Base-by-base conservation (phyloP, 768 basidiomycete genomes). In the Kwoniella dendrophila region DNA sequence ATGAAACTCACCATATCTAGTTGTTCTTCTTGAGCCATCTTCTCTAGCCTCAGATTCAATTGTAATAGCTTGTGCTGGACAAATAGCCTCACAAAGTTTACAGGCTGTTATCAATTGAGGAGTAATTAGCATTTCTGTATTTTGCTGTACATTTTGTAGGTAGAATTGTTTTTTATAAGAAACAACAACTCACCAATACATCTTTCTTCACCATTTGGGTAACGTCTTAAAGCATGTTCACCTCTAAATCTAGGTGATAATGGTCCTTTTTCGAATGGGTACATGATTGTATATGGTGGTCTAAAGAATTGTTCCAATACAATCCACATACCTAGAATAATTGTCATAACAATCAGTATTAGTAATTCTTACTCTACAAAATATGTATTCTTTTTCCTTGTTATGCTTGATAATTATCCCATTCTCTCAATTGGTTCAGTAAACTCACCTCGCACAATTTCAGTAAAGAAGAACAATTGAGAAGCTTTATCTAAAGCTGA, bases 51-150 rank as follows among this genome's bases (percentile, higher is more conserved):
- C 96, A 63, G 92, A 95, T 82, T 99, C 96, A 69, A 99, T 99
- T 26, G 96, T 98, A 77, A 99, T 99, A 29, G 96, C 96, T 79
- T 97, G 96, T 27, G 96, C 96, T 33, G 96, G 96, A 78, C 96
- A 99, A 73, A 99, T 99, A 38, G 96, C 95, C 80, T 98, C 96
- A 75, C 96, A 99, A 22, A 99, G 86, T 81, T 98, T 98, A 82
- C 96, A 99, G 29, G 96, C 95, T 97, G 70, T 40, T 20, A 29
- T 38, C 52, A 40, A 20, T 29, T 34, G n/a, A n/a, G n/a, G n/a
- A n/a, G n/a, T n/a, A n/a, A n/a, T n/a, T n/a, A n/a, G n/a, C n/a
- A n/a, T n/a, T n/a, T n/a, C n/a, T n/a, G n/a, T n/a, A n/a, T n/a
- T n/a, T n/a, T n/a, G n/a, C n/a, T n/a, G n/a, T n/a, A n/a, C n/a